phyloP scores from a whole-genome alignment of 805 yeast species.

The Candida parachauliodes region DNA sequence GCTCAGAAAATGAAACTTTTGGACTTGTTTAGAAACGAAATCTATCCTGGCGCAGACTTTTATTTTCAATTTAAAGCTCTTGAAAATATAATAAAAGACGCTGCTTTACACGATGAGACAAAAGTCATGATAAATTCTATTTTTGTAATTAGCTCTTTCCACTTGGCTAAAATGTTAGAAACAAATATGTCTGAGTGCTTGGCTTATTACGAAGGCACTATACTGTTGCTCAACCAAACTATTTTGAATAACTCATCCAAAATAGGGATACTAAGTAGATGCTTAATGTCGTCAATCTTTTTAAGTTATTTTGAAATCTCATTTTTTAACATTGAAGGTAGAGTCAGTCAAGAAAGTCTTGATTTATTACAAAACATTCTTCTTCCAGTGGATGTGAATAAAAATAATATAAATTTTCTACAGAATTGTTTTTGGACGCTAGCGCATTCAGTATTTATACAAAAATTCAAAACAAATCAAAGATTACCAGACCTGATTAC shows the following conservation, averaged over 20 bases:
- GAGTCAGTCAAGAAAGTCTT: neutral
- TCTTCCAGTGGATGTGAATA: neutral
- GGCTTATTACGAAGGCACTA: neutral
- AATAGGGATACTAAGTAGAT: neutral
- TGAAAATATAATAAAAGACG: neutral
- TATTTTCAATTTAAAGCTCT: conserved; percentile 1
- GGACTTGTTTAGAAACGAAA: neutral
- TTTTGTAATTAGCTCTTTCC: neutral
- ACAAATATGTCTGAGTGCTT: neutral
- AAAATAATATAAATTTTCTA: neutral
- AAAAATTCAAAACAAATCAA: neutral
- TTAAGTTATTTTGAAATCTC: neutral
- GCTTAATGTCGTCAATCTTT: neutral
- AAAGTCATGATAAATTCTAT: neutral
- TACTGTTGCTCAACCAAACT: neutral
- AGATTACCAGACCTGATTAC: neutral
- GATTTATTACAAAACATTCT: neutral
- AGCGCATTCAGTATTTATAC: neutral
- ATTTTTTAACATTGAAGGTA: neutral
- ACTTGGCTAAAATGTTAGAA: neutral
- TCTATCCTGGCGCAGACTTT: neutral
- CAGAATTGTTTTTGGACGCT: neutral
- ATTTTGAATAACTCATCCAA: neutral
- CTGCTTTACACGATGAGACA: neutral
- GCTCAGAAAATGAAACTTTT: neutral